Percentiles rank a stretch among this genome's conserved stretches.
Conservation (phyloP, 345 rosid genomes). For the Murraya paniculata region DNA sequence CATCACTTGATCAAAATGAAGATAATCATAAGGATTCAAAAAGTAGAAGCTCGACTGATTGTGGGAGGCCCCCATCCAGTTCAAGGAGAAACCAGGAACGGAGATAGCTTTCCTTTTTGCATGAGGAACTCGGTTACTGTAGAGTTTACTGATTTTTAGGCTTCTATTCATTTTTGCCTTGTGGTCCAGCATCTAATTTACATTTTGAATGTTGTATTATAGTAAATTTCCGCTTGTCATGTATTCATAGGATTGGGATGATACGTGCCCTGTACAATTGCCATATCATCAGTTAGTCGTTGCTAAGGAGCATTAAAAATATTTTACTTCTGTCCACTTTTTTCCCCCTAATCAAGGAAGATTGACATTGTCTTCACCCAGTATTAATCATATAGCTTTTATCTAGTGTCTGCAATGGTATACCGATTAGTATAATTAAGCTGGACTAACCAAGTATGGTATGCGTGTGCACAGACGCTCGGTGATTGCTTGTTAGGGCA, state of each 20-base stretch:
- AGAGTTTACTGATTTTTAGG: constrained; percentile 7
- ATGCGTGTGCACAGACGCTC: too few species aligned
- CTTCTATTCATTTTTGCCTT: neutral
- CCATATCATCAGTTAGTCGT: neutral
- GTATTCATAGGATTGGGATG: neutral
- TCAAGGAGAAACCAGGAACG: constrained; percentile 50
- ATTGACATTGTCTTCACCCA: neutral
- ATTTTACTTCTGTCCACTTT: neutral
- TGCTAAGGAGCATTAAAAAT: neutral
- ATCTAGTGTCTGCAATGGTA: too few species aligned
- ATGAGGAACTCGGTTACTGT: constrained; percentile 11
- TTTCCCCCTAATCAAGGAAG: neutral
- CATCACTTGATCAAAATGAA: constrained; percentile 35
- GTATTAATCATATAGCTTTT: neutral
- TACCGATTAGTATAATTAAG: too few species aligned
- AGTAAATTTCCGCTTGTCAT: neutral
- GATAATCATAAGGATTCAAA: constrained; percentile 44
- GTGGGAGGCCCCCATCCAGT: constrained; percentile 32
- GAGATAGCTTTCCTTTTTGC: constrained; percentile 26
- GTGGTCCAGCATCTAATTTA: neutral
- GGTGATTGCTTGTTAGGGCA: too few species aligned
- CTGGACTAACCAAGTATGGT: too few species aligned
- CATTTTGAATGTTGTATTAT: neutral
- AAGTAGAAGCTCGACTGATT: constrained; percentile 43
- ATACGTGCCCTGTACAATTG: neutral